Percentiles rank a stretch among this genome's conserved stretches.
Evolutionary conservation across 2,329 filamentous ascomycete species (phyloP).

Genomic region (Pseudopyricularia javanii): DNA sequence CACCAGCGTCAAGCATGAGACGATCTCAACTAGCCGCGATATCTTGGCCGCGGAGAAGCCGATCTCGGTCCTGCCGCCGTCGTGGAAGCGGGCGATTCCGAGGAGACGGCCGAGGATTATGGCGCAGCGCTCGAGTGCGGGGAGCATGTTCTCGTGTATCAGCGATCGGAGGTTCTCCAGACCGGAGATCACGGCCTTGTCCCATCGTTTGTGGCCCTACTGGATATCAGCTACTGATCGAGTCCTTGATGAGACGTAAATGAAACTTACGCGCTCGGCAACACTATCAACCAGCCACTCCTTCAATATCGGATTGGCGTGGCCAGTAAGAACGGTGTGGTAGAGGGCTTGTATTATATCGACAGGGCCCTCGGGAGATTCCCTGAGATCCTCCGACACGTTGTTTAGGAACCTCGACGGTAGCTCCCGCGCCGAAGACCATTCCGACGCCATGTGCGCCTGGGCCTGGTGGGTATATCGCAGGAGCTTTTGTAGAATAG

Average conservation of each 20-base stretch:
- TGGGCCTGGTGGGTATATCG: conserved; percentile 76
- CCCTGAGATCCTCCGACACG: conserved; percentile 62
- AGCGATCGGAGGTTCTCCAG: conserved; percentile 67
- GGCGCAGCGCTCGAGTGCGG: conserved; percentile 70
- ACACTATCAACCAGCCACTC: conserved; percentile 86
- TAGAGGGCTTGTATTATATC: conserved; percentile 66
- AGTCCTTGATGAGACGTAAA: not conserved
- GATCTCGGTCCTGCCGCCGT: conserved; percentile 44
- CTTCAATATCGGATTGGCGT: conserved; percentile 61
- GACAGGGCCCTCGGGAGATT: conserved; percentile 42
- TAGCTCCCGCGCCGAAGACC: conserved; percentile 70
- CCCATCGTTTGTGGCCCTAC: conserved; percentile 88
- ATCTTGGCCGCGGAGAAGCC: conserved; percentile 55
- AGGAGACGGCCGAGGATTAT: conserved; percentile 73
- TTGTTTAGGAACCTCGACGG: conserved; percentile 66
- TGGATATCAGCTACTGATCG: not conserved
- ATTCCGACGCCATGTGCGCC: conserved; percentile 68
- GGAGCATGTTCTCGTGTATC: conserved; percentile 78
- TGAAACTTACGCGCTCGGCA: conserved; percentile 53
- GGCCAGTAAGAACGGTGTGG: conserved; percentile 73
- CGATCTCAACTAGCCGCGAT: conserved; percentile 53
- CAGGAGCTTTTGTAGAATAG: conserved; percentile 74
- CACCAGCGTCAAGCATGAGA: conserved; percentile 64
- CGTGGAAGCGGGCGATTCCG: conserved; percentile 72
- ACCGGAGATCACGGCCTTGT: conserved; percentile 69